Percentiles rank a stretch among this genome's conserved stretches.
These are phyloP conservation scores for Penicillium flavigenum DNA, from an alignment of 495 filamentous ascomycete species.

Conservation along the genomic window DNA sequence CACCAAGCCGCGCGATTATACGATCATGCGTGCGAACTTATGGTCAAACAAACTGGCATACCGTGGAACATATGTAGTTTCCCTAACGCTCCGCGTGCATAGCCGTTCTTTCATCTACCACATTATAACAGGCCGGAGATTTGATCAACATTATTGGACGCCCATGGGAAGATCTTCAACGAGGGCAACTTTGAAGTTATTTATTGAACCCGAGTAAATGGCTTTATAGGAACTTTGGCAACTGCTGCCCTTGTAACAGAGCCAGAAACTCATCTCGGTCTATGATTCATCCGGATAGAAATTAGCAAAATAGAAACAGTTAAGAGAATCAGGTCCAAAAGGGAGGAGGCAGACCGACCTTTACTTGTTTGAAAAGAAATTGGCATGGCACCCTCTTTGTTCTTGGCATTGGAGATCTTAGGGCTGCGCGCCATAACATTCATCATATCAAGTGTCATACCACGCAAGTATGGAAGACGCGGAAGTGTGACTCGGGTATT, in stretches of 20 bases:
- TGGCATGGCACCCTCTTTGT: constrained; percentile 31
- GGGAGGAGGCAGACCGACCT: constrained; percentile 22
- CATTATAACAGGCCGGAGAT: not conserved
- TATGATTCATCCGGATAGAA: constrained; percentile 55
- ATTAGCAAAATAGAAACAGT: constrained; percentile 1
- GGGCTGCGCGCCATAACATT: constrained; percentile 32
- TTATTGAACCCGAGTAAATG: not conserved
- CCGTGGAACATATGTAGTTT: not conserved
- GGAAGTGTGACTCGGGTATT: constrained; percentile 30
- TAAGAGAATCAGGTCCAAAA: not conserved
- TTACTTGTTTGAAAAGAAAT: constrained; percentile 30
- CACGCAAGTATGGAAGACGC: constrained; percentile 24
- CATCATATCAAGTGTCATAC: constrained; percentile 38
- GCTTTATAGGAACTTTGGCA: constrained; percentile 5
- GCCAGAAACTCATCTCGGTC: constrained; percentile 32
- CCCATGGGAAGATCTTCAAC: no score
- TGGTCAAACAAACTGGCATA: not conserved
- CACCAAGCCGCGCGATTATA: not conserved
- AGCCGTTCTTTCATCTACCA: not conserved
- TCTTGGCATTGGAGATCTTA: constrained; percentile 22
- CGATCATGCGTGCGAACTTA: not conserved
- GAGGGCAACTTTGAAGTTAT: not conserved
- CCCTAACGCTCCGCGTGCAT: not conserved
- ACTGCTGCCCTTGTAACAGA: constrained; percentile 16
- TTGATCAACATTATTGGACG: not conserved